Evolutionary conservation across 768 basidiomycete species (phyloP), one percentile per base, ranked within the genome.

Genomic region (Pholiota conissans): DNA sequence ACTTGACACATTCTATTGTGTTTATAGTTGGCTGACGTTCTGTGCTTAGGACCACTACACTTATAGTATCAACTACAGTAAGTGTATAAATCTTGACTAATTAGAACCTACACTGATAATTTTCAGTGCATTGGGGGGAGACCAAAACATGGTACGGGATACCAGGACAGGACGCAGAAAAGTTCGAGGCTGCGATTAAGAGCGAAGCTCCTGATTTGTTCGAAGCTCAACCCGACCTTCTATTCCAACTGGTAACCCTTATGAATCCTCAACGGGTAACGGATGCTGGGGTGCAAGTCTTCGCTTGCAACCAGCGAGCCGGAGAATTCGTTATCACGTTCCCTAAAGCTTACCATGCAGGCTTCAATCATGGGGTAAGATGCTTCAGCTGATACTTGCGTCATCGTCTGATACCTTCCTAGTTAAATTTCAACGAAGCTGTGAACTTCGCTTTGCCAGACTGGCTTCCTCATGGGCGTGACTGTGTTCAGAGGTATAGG

Each of bases 141-240:
- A 96, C 96, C 30, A 99, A 99, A 79, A 99, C 96, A 0, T 99
- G 97, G 97, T 99, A 99, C 73, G 95, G 95, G 49, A 90, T 98
- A 40, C 96, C 97, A 6, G 96, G 91, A n/a, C 84, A 86, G 49
- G 92, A 97, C 65, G 95, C 95, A 26, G 93, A 92, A 63, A 93
- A 93, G 71, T 98, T 99, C 67, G 97, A 99, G 74, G 87, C 90
- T 27, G 96, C 96, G 24, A 97, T 99, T 72, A 89, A 88, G 73
- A 82, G 83, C 54, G 95, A 98, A 73, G 97, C 97, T 22, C 97
- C 97, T 13, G 97, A 99, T 71, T 83, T 99, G 20, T 99, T 99
- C 68, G 94, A 98, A 69, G 92, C 95, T 50, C 96, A 98, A 71
- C 96, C 97, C 0, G 92, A 96, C 74, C 82, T 99, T 56, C 85